Evolutionary conservation across 2,329 filamentous ascomycete genomes (phyloP), one percentile per base, ranked within the genome.

Genomic region (Leptographium lundbergii): DNA sequence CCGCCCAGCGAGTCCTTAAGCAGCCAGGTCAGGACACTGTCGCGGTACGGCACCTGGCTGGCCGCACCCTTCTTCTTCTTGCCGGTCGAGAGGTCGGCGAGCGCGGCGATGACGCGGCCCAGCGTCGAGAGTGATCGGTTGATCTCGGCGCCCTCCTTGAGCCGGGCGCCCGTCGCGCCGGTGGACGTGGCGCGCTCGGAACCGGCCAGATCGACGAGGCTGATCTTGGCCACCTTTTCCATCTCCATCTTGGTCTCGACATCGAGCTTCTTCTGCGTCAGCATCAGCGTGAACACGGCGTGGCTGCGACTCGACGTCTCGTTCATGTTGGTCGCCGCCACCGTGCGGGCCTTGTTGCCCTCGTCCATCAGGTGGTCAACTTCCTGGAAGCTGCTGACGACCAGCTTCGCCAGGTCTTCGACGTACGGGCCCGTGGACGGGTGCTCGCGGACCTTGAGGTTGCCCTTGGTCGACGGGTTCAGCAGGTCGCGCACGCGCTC

Each of bases 291-390:
- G 71, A 99, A 99, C 57, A 99, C 95, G 48, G 94, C 94, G 72
- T 99, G 94, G 70, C 92, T 97, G 77, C 94, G 87, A 81, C 91
- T 96, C 61, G 91, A 96, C 0, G 95, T 99, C 73, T 97, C 94
- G 78, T 99, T 99, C 94, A 99, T 99, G 80, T 97, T 99, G 47
- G 94, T 99, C 9, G 94, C 94, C 3, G 94, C 94, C 47, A 99
- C 94, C 0, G 94, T 99, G 77, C 94, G 82, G 39, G 94, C 94
- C 74, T 99, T 99, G 78, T 99, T 99, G 68, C 94, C 94, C 74
- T 97, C 92, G 69, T 99, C 94, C 94, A 99, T 99, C 67, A 99
- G 76, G 69, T 96, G 86, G 69, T 99, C 94, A 65, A 99, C 97
- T 70, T 99, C 95, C 58, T 87, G 80, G 70, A 99, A 97, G 61